phyloP scores from a whole-genome alignment of 768 basidiomycete genomes.

The Rubroboletus pulcherrimus region DNA sequence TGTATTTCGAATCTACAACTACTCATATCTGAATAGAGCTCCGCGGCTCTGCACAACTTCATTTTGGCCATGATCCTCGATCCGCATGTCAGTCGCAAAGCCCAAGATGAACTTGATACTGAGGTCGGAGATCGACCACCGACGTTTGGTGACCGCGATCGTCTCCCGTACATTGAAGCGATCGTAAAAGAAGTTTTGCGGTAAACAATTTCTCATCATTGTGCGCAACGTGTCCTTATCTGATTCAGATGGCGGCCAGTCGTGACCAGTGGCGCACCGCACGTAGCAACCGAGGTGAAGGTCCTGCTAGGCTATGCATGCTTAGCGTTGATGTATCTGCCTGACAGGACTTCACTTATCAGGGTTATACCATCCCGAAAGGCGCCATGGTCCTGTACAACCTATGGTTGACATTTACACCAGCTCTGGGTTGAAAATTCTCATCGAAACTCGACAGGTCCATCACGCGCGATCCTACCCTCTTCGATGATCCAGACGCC shows the following conservation, averaged over 20 bases:
- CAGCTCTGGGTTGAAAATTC: background rate
- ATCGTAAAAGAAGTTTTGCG: conserved; percentile 6
- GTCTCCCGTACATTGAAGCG: conserved; percentile 6
- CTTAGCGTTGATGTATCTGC: background rate
- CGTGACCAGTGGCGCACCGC: conserved; percentile 7
- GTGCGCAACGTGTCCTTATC: background rate
- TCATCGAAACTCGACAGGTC: background rate
- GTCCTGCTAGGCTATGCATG: background rate
- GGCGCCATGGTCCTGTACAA: conserved; percentile 5
- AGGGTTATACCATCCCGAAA: conserved; percentile 4
- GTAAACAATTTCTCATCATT: background rate
- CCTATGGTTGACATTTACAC: background rate
- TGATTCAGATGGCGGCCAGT: conserved; percentile 5
- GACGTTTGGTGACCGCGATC: conserved; percentile 7
- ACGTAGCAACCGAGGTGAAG: conserved; percentile 2
- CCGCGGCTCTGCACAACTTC: conserved; percentile 3
- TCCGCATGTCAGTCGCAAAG: background rate
- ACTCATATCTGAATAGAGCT: background rate
- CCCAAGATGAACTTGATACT: conserved; percentile 5
- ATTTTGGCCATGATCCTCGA: conserved; percentile 6
- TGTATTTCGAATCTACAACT: background rate
- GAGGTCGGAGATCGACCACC: conserved; percentile 2
- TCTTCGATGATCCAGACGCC: conserved; percentile 11
- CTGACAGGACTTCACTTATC: background rate
- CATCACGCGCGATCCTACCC: conserved; percentile 7